phyloP scores from a whole-genome alignment of 139 green algal genomes.

The Picochlorum costavermella region DNA sequence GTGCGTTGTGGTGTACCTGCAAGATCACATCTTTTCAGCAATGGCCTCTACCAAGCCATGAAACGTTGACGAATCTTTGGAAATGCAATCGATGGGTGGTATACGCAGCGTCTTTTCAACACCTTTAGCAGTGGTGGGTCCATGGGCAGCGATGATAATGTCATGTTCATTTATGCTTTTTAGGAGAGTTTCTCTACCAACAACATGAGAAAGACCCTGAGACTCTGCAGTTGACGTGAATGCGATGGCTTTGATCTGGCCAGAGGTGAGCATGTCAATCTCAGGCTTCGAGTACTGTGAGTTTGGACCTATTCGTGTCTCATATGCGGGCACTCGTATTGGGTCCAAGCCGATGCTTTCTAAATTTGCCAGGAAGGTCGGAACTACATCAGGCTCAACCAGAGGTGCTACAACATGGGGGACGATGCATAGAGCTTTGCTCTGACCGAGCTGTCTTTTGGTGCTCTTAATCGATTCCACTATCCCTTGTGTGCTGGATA shows the following conservation, averaged over 20 bases:
- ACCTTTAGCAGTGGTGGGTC: slow-evolving; percentile 59
- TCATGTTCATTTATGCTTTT: slow-evolving; percentile 24
- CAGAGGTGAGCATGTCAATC: slow-evolving; percentile 34
- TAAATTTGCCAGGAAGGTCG: slow-evolving; percentile 53
- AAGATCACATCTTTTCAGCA: no score
- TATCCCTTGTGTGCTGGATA: slow-evolving; percentile 60
- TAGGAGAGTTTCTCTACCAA: slow-evolving; percentile 32
- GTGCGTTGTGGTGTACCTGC: no score
- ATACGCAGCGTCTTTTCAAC: slow-evolving; percentile 33
- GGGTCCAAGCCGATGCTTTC: slow-evolving; percentile 35
- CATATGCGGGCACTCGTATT: slow-evolving; percentile 46
- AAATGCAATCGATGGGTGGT: neutral
- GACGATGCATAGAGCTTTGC: slow-evolving; percentile 56
- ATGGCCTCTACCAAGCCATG: no score
- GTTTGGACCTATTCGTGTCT: slow-evolving; percentile 31
- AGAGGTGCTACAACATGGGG: slow-evolving; percentile 53
- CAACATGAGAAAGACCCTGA: slow-evolving; percentile 44
- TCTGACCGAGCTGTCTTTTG: slow-evolving; percentile 26
- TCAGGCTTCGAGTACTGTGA: slow-evolving; percentile 30
- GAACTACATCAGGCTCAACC: slow-evolving; percentile 57
- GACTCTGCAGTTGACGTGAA: slow-evolving; percentile 64
- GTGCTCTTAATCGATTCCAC: slow-evolving; percentile 39
- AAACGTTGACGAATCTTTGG: no score
- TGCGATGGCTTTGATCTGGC: slow-evolving; percentile 44
- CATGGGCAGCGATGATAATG: slow-evolving; percentile 55